Percentiles rank a stretch among this genome's conserved stretches.
These are phyloP conservation scores for Tuber borchii DNA, from an alignment of 495 filamentous ascomycete species.

Conservation along the genomic window DNA sequence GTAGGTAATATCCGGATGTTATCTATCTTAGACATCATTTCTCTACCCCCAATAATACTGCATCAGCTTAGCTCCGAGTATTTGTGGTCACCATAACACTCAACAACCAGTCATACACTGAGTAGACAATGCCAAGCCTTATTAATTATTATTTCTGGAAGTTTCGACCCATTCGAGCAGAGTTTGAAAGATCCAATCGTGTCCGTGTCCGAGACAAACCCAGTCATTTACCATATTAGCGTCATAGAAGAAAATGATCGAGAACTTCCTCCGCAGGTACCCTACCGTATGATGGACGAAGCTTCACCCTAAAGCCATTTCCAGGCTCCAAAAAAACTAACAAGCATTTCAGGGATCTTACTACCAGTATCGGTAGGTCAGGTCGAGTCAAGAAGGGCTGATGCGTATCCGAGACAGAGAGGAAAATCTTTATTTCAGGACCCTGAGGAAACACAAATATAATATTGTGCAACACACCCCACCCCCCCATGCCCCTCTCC, in stretches of 20 bases:
- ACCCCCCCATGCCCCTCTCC: no score
- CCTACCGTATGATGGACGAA: not conserved
- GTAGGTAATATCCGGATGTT: no score
- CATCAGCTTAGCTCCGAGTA: no score
- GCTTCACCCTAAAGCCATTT: not conserved
- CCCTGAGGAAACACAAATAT: not conserved
- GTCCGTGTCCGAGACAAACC: not conserved
- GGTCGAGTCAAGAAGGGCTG: not conserved
- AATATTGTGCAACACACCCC: not conserved
- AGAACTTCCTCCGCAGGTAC: no score
- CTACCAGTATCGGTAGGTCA: no score
- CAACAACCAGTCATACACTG: not conserved
- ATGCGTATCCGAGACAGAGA: not conserved
- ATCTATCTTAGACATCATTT: no score
- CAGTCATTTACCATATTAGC: not conserved
- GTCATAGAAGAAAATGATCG: not conserved
- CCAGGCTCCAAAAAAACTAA: not conserved
- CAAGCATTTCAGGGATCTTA: not conserved
- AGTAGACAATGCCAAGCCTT: not conserved
- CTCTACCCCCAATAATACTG: no score
- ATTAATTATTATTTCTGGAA: not conserved
- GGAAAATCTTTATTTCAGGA: not conserved
- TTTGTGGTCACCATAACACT: no score
- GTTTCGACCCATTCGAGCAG: no score
- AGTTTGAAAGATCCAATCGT: not conserved